Conservation (phyloP, 1,284 basidiomycete species). For the Cryptococcus hybrid region DNA sequence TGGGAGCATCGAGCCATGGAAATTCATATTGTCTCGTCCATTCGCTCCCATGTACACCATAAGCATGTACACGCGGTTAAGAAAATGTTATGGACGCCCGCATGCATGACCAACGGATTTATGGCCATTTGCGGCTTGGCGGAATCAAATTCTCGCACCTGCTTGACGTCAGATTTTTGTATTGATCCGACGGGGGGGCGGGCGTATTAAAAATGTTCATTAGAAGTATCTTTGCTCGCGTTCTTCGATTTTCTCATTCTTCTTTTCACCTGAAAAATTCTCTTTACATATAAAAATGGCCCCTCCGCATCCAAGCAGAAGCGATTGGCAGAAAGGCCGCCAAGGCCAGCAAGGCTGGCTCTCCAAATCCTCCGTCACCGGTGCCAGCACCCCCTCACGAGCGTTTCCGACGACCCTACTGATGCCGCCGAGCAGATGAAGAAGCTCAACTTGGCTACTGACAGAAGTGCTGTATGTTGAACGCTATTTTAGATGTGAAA, state of each 20-base stretch:
- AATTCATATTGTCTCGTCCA: no score
- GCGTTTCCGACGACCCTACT: slow-evolving; percentile 67
- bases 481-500: not conserved
- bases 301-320: slow-evolving; percentile 57
- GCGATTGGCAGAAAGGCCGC: slow-evolving; percentile 87
- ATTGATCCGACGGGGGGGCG: not conserved
- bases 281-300: not conserved
- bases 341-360: slow-evolving; percentile 54
- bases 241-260: not conserved
- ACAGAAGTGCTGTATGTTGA: slow-evolving; percentile 61
- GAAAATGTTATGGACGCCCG: no score
- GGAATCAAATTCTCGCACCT: slow-evolving; percentile 11
- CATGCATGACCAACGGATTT: not conserved
- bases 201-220: slow-evolving; percentile 3
- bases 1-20: no score
- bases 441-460: slow-evolving; percentile 80
- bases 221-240: not conserved
- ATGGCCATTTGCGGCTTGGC: not conserved
- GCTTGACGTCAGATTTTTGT: not conserved
- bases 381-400: slow-evolving; percentile 70
- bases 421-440: slow-evolving; percentile 64
- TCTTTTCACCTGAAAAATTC: not conserved
- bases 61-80: no score
- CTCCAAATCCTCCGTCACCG: slow-evolving; percentile 53
- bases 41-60: no score